Conservation (phyloP, 2,329 filamentous ascomycete genomes). For the Amylocarpus encephaloides region DNA sequence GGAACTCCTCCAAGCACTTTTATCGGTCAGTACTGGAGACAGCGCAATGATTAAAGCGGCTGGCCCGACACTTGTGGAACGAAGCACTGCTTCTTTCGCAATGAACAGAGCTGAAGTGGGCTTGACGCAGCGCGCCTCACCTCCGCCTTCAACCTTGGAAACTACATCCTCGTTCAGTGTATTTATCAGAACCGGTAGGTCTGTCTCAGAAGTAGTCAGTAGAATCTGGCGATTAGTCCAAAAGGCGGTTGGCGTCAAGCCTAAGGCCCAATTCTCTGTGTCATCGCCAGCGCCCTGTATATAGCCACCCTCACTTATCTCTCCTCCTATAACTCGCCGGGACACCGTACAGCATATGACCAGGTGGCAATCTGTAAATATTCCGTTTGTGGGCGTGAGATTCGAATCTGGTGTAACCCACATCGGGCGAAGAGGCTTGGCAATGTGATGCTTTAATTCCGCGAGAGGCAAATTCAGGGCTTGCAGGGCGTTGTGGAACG, state of each 20-base stretch:
- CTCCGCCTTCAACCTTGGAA: not conserved
- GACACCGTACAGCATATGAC: conserved; percentile 85
- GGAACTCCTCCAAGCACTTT: conserved; percentile 37
- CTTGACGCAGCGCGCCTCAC: conserved; percentile 15
- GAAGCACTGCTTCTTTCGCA: conserved; percentile 13
- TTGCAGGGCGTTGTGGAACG: conserved; percentile 47
- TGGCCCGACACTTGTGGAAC: not conserved
- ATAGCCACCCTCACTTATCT: conserved; percentile 67
- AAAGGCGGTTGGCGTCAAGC: conserved; percentile 71
- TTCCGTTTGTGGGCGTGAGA: conserved; percentile 34
- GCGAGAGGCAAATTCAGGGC: conserved; percentile 55
- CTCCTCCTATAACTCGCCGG: conserved; percentile 59
- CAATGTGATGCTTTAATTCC: conserved; percentile 48
- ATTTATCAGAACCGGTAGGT: conserved; percentile 48
- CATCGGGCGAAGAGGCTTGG: conserved; percentile 67
- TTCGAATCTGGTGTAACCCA: conserved; percentile 72
- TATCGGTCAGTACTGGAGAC: conserved; percentile 37
- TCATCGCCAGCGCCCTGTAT: conserved; percentile 95
- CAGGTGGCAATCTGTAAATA: conserved; percentile 58
- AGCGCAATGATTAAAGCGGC: conserved; percentile 35
- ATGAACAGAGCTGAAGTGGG: conserved; percentile 29
- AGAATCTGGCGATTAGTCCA: conserved; percentile 64
- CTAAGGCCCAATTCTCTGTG: conserved; percentile 84
- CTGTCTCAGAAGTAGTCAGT: conserved; percentile 57
- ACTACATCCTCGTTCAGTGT: conserved; percentile 34